A percentile compares a stretch with the other conserved stretches of the same genome.
Evolutionary conservation across 176 grass and related monocot species (phyloP).

Genomic region (Rhipidocladum racemiflorum): DNA sequence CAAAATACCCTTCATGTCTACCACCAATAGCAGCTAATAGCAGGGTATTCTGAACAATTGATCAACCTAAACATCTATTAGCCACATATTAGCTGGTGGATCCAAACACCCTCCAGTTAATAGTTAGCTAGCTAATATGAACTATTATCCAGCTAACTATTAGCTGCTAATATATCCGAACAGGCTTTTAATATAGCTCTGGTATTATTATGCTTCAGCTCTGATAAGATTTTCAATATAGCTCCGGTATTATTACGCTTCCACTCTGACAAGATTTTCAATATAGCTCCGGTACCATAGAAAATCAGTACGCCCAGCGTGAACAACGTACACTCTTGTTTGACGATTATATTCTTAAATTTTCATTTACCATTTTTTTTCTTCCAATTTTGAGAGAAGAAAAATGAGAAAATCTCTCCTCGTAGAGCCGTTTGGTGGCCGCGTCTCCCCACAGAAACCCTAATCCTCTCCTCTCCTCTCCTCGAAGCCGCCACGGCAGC

Average conservation of each 20-base stretch:
- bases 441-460: constrained; percentile 38
- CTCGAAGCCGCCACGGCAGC: constrained; percentile 26
- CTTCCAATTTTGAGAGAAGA: background rate
- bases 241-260: background rate
- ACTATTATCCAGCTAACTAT: no score
- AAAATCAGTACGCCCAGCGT: background rate
- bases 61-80: no score
- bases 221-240: no score
- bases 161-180: no score
- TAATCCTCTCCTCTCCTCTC: constrained; percentile 35
- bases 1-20: no score
- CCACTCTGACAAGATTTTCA: background rate
- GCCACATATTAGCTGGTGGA: no score
- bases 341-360: background rate
- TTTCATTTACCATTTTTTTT: background rate
- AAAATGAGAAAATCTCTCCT: background rate
- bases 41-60: no score
- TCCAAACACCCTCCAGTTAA: no score
- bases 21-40: no score
- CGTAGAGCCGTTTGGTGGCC: constrained; percentile 39
- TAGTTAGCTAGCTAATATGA: no score
- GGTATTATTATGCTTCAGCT: no score
- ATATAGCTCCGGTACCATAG: background rate
- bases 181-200: no score
- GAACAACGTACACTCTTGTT: background rate